phyloP scores from a whole-genome alignment of 129 eudicot species.

The Artemisia tridentata region DNA sequence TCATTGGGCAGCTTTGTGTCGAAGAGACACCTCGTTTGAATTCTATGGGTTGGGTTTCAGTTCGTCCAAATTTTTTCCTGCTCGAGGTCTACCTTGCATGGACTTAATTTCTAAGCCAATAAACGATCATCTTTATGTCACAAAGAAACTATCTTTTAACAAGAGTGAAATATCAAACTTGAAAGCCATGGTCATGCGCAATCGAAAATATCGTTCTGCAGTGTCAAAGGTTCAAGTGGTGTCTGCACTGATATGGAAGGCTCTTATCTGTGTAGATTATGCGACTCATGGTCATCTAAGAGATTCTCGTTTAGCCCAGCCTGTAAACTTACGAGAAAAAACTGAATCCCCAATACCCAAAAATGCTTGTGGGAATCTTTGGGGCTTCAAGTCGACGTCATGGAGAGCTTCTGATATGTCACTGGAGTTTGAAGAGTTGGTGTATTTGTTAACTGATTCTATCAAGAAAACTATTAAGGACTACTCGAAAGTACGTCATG shows the following conservation, averaged over 20 bases:
- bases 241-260: slow-evolving; percentile 15
- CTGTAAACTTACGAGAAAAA: slow-evolving; percentile 6
- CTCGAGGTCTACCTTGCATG: background rate
- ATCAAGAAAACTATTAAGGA: background rate
- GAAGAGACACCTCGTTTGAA: no score
- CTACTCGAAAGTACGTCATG: background rate
- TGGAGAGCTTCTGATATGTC: background rate
- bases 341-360: background rate
- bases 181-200: background rate
- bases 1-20: slow-evolving; percentile 6
- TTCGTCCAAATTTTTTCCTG: slow-evolving; percentile 12
- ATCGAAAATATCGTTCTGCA: background rate
- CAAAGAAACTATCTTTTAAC: slow-evolving; percentile 13
- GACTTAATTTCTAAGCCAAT: background rate
- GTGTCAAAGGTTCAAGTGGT: slow-evolving; percentile 11
- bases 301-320: background rate
- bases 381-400: background rate
- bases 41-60: background rate
- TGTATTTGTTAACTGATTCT: background rate
- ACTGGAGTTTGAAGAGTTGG: slow-evolving; percentile 1
- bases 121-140: background rate
- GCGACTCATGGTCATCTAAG: slow-evolving; percentile 4
- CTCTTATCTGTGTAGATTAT: slow-evolving; percentile 1
- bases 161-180: slow-evolving; percentile 13
- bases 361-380: slow-evolving; percentile 7